Evolutionary conservation across 768 basidiomycete genomes (phyloP).

Genomic region (Mycena maculata): DNA sequence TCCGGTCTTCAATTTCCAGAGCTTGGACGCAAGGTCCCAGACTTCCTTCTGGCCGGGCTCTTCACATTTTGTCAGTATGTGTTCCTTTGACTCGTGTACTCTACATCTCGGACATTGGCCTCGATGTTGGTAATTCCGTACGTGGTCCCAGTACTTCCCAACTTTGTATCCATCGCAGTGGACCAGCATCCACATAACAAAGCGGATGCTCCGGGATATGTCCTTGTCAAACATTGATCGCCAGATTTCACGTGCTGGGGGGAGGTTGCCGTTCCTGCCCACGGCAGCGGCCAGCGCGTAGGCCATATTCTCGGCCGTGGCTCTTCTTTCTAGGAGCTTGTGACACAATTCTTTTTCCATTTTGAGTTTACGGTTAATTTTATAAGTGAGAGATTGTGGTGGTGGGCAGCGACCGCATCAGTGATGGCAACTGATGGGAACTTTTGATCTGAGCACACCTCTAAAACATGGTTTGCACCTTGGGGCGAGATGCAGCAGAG

Average conservation of each 20-base stretch:
- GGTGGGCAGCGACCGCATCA: too few relatives aligned
- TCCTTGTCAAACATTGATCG: neutral
- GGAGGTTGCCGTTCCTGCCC: neutral
- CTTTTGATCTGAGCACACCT: too few relatives aligned
- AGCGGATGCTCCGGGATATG: neutral
- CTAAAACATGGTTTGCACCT: too few relatives aligned
- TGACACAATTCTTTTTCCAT: too few relatives aligned
- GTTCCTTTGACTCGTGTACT: too few relatives aligned
- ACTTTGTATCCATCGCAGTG: neutral
- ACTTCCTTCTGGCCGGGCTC: too few relatives aligned
- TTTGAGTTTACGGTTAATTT: too few relatives aligned
- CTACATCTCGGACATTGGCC: neutral
- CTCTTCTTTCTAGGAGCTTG: neutral
- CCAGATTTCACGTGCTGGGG: neutral
- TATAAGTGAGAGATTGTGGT: too few relatives aligned
- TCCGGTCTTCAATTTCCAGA: neutral
- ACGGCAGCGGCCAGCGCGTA: neutral
- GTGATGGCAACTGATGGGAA: too few relatives aligned
- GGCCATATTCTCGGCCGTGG: neutral
- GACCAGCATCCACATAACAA: neutral
- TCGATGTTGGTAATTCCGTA: neutral
- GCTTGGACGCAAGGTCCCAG: neutral
- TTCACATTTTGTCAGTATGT: too few relatives aligned
- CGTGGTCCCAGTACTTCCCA: neutral
- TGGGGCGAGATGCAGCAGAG: neutral